These are phyloP conservation scores for Arthrobotrys iridis DNA, from an alignment of 2,329 filamentous ascomycete genomes.

Conservation along the genomic window DNA sequence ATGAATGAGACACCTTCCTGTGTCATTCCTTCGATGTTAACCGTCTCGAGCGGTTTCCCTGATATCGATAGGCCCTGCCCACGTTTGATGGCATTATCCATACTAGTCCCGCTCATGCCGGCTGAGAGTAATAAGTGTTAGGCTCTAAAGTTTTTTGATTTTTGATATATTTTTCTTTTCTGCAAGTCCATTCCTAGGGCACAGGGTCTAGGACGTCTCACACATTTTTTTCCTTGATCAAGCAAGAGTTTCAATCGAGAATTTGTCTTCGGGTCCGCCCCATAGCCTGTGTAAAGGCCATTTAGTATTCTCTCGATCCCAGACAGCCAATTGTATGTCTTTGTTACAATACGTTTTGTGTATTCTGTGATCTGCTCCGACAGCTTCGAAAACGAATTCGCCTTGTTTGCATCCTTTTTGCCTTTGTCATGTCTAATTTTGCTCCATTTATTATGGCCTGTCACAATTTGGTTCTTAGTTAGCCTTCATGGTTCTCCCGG, in stretches of 20 bases:
- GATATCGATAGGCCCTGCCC: constrained; percentile 83
- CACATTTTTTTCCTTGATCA: constrained; percentile 46
- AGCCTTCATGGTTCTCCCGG: constrained; percentile 60
- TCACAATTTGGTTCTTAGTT: constrained; percentile 62
- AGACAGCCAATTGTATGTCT: constrained; percentile 16
- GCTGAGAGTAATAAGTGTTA: constrained; percentile 62
- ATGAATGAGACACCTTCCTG: constrained; percentile 78
- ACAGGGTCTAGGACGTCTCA: constrained; percentile 20
- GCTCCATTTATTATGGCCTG: constrained; percentile 90
- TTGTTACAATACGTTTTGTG: constrained; percentile 37
- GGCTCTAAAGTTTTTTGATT: not conserved
- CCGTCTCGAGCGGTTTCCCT: constrained; percentile 78
- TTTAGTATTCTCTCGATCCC: constrained; percentile 69
- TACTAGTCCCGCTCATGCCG: constrained; percentile 82
- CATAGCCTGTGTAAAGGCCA: constrained; percentile 52
- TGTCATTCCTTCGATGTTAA: constrained; percentile 83
- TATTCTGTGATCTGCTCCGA: constrained; percentile 73
- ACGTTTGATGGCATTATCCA: constrained; percentile 85
- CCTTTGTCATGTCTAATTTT: constrained; percentile 97
- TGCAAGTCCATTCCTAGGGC: no score
- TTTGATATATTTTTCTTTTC: not conserved
- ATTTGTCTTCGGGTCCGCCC: constrained; percentile 48
- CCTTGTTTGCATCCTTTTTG: constrained; percentile 82
- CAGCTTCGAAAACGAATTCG: constrained; percentile 73
- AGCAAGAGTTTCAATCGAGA: constrained; percentile 28